Conservation (phyloP, 257 asterid genomes). For the Striga asiatica region DNA sequence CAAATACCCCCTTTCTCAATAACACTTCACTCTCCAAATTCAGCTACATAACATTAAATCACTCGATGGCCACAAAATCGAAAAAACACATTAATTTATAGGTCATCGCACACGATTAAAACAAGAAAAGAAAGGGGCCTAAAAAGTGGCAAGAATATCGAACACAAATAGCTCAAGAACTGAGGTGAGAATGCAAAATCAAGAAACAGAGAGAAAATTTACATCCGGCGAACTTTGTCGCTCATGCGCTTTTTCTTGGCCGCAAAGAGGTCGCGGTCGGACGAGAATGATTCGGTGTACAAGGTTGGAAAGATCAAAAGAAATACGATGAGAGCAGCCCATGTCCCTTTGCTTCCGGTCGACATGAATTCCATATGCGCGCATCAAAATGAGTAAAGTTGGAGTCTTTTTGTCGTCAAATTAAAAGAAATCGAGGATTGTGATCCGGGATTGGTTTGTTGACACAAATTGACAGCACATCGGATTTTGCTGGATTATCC, state of each 20-base stretch:
- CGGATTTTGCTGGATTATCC: no score
- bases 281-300: slow-evolving; percentile 19
- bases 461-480: no score
- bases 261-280: slow-evolving; percentile 43
- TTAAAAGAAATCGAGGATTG: no score
- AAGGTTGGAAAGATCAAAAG: slow-evolving; percentile 32
- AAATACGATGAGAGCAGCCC: slow-evolving; percentile 43
- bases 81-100: neutral
- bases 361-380: slow-evolving; percentile 29
- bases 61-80: slow-evolving; percentile 10
- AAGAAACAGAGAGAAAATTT: slow-evolving; percentile 5
- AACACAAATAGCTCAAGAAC: no score
- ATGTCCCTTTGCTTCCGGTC: slow-evolving; percentile 30
- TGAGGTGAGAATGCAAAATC: neutral
- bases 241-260: slow-evolving; percentile 85
- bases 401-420: no score
- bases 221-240: slow-evolving; percentile 86
- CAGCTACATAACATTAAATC: slow-evolving; percentile 10
- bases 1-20: neutral
- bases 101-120: neutral
- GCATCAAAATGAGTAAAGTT: slow-evolving; percentile 13
- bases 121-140: neutral
- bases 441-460: no score
- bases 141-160: neutral
- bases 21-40: slow-evolving; percentile 6